Percentiles rank a stretch among this genome's conserved stretches.
Evolutionary conservation across 208 protist genomes (phyloP).

Genomic region (Acanthamoeba royreba): DNA sequence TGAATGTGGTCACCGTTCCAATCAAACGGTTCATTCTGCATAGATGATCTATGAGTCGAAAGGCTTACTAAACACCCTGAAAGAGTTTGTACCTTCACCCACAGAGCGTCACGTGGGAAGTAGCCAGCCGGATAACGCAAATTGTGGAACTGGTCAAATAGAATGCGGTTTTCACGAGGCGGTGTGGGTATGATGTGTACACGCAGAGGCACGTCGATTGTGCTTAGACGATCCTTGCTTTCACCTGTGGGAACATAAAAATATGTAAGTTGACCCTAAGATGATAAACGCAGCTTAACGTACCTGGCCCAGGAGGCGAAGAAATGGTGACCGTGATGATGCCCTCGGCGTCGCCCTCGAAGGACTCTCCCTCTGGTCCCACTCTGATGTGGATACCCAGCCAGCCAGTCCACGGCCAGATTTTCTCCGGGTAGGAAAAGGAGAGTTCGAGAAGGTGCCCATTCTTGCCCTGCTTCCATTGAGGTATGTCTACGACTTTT

Average conservation of each 20-base stretch:
- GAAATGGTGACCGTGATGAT: constrained; percentile 38
- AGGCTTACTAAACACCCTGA: not conserved
- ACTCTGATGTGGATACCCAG: constrained; percentile 77
- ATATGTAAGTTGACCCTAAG: no score
- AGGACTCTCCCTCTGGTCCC: not conserved
- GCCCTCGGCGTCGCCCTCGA: constrained; percentile 56
- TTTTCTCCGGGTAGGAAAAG: constrained; percentile 24
- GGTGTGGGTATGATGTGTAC: constrained; percentile 80
- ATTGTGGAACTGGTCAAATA: constrained; percentile 93
- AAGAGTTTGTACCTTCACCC: constrained; percentile 37
- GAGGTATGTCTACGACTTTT: constrained; percentile 21
- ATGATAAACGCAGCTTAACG: no score
- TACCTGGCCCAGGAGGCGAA: constrained; percentile 10
- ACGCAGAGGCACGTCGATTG: not conserved
- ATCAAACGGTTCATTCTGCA: constrained; percentile 86
- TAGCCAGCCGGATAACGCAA: constrained; percentile 92
- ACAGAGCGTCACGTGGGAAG: constrained; percentile 90
- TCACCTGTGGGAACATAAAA: no score
- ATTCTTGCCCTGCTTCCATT: constrained; percentile 17
- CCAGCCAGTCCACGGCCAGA: constrained; percentile 87
- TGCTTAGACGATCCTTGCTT: not conserved
- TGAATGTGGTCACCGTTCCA: constrained; percentile 93
- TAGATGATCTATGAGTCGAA: no score
- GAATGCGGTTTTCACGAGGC: constrained; percentile 81
- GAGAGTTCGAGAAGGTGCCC: not conserved